phyloP scores from a whole-genome alignment of 2,329 filamentous ascomycete species.

The Mycosphaerella sp. region DNA sequence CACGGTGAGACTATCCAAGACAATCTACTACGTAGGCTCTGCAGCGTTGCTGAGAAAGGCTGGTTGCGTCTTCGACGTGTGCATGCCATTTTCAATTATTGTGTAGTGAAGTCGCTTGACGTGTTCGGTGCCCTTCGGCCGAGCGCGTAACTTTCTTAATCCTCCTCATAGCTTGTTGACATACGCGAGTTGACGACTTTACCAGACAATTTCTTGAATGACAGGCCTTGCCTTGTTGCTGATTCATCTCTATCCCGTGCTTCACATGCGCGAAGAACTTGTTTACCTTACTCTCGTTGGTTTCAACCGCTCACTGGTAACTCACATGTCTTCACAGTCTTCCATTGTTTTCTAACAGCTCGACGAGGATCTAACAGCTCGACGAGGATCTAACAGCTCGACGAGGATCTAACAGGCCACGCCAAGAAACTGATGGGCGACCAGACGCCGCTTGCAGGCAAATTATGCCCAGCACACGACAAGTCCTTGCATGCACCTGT shows the following conservation, averaged over 20 bases:
- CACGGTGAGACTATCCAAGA: conserved; percentile 29
- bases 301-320: too few species aligned
- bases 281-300: too few species aligned
- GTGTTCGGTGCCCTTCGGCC: conserved; percentile 35
- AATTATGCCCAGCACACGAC: neutral
- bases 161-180: too few species aligned
- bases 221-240: too few species aligned
- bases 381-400: neutral
- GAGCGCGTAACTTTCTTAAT: neutral
- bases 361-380: neutral
- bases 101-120: conserved; percentile 31
- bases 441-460: neutral
- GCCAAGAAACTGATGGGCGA: neutral
- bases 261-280: too few species aligned
- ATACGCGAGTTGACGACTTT: too few species aligned
- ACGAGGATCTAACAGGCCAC: too few species aligned
- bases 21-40: conserved; percentile 32
- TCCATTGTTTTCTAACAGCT: too few species aligned
- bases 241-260: too few species aligned
- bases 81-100: conserved; percentile 35
- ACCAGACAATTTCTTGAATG: too few species aligned
- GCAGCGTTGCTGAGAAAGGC: conserved; percentile 35
- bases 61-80: conserved; percentile 34
- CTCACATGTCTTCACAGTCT: too few species aligned
- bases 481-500: neutral